Percentiles rank a stretch among this genome's conserved stretches.
phyloP scores from a whole-genome alignment of 495 filamentous ascomycete genomes.

The Penicillium maclennaniae region DNA sequence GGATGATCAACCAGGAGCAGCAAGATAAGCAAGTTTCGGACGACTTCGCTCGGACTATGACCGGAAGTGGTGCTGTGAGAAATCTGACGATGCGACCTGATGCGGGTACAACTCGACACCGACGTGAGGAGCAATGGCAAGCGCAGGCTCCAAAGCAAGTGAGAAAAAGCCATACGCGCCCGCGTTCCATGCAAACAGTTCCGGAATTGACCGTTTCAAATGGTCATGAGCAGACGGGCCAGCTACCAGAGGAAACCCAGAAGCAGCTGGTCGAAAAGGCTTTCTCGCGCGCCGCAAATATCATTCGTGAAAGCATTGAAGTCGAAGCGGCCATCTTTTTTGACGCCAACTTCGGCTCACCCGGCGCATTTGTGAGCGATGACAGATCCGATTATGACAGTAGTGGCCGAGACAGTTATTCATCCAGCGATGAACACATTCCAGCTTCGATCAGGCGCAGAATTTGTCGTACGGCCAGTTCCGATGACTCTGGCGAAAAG shows the following conservation, averaged over 20 bases:
- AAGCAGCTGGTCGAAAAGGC: too few species aligned
- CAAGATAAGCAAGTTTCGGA: conserved; percentile 16
- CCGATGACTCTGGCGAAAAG: conserved; percentile 1
- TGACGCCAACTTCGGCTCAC: conserved; percentile 37
- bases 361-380: conserved; percentile 7
- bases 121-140: too few species aligned
- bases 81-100: background rate
- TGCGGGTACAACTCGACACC: too few species aligned
- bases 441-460: background rate
- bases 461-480: too few species aligned
- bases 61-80: background rate
- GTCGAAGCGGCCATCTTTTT: conserved; percentile 48
- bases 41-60: background rate
- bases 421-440: conserved; percentile 9
- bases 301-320: conserved; percentile 34
- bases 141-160: too few species aligned
- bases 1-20: conserved; percentile 13
- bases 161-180: too few species aligned
- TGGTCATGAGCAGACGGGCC: background rate
- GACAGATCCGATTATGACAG: conserved; percentile 10
- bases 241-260: conserved; percentile 5
- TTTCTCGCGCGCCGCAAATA: too few species aligned
- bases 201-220: too few species aligned
- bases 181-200: too few species aligned
- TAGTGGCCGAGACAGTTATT: conserved; percentile 15